phyloP scores from a whole-genome alignment of 139 green algal species.

The Chloropicon primus region DNA sequence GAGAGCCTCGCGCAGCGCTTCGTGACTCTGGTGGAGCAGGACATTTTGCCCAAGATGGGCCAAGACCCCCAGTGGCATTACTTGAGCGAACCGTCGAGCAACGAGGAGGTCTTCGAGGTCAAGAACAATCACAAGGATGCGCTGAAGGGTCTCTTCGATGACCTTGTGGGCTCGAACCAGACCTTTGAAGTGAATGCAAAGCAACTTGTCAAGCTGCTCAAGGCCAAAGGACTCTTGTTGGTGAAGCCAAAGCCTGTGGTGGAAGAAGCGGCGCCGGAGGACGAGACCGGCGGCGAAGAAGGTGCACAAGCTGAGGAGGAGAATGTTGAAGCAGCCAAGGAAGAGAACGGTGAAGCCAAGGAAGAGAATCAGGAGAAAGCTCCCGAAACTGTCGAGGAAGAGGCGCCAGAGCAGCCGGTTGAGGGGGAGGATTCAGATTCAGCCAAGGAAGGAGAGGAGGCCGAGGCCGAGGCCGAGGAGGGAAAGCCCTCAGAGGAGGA shows the following conservation, averaged over 20 bases:
- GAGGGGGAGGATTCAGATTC: neutral
- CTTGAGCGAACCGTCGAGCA: neutral
- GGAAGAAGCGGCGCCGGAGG: neutral
- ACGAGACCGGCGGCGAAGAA: neutral
- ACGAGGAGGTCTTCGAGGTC: neutral
- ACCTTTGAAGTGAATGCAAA: neutral
- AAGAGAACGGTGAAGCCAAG: neutral
- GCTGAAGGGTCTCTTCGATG: neutral
- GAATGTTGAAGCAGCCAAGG: neutral
- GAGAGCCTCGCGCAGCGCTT: neutral
- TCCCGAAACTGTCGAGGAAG: too few species aligned
- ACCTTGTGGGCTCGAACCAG: neutral
- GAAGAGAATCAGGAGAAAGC: neutral
- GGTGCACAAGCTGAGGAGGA: neutral
- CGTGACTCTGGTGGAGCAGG: neutral
- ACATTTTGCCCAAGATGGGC: neutral
- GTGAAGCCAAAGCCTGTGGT: too few species aligned
- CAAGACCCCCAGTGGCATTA: neutral
- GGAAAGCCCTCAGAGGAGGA: neutral
- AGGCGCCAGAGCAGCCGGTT: neutral
- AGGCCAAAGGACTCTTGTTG: neutral
- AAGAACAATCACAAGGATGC: too few species aligned
- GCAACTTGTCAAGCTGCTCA: neutral
- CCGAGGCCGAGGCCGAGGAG: neutral
- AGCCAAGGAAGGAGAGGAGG: neutral